Evolutionary conservation across 495 filamentous ascomycete genomes (phyloP), one percentile per base, ranked within the genome.

Genomic region (Venustampulla echinocandica): DNA sequence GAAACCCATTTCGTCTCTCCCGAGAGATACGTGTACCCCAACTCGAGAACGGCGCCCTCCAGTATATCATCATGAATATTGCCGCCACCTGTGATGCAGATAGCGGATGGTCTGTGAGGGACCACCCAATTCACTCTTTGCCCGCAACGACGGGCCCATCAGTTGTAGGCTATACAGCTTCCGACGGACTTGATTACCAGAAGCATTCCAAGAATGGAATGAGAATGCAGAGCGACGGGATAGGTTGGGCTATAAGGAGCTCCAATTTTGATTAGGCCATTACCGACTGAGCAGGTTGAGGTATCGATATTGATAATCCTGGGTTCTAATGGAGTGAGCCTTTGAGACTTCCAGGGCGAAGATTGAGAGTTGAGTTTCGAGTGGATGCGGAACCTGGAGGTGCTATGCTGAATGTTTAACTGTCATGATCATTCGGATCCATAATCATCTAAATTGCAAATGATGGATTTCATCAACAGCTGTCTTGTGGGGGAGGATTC

Each of bases 51-150:
- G 71, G 70, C 15, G 62, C 55, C 9, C 50, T 73, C 19, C 62
- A 66, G 30, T 70, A 71, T 54, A 69, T 58, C 4, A 40, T 66
- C 44, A 68, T 69, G 66, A 67, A 69, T 41, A 60, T 70, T 20
- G 59, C 70, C 30, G 59, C 57, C 21, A 49, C 46, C 23, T 54
- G 50, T 34, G 55, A 54, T 33, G 20, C 24, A 1, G 51, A 54
- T 23, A 52, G 55, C 42, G 55, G 48, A 40, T 58, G 55, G 55
- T 42, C 42, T 10, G 27, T 58, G 17, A 54, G 55, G 44, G 55
- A 52, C 6, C 24, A 45, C 6, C 51, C 48, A 18, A 28, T 23
- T 25, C 47, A 58, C 17, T 27, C 27, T 14, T 47, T 54, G 28
- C 52, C 55, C 10, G 50, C 32, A 20, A 42, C 46, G n/a, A 47